Base-by-base conservation (phyloP, 2,329 filamentous ascomycete genomes). In the Xylariales sp. region DNA sequence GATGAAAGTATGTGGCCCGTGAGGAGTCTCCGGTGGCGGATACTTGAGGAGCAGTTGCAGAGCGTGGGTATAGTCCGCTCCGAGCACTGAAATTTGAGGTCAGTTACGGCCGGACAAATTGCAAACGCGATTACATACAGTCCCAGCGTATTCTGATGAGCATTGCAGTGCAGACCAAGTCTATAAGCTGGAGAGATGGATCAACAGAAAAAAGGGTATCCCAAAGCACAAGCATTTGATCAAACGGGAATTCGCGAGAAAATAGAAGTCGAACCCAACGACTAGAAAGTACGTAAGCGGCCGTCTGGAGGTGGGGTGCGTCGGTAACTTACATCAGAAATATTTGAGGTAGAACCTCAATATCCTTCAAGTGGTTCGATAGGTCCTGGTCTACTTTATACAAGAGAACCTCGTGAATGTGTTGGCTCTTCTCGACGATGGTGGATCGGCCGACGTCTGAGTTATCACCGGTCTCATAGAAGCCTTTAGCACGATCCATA, bases 221-320 rank as follows among this genome's bases (percentile, higher is more conserved):
- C 93, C 93, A 98, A 42, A 98, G 75, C 16, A 79, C 70, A 27
- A 98, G 75, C 29, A 90, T 76, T 47, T 95, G 81, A 40, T 90
- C 80, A 46, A 97, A 94, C 0, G 88, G 80, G 53, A 96, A 97
- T 60, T 98, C 93, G 50, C 93, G 79, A 36, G 91, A 90, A 57
- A 97, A 97, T 0, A 98, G 68, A 1, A 98, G 77, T 20, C 93
- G 81, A 44, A 97, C 86, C 93, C 93, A 98, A 43, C 93, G 88
- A 49, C 86, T 90, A 27, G 7, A 27, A 27, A 20, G 24, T 18
- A 39, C 24, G 9, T 27, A 38, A 31, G 7, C 3, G 19, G 14
- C 11, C 28, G 8, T 3, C 14, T 8, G 40, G 54, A 14, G 47
- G 46, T 42, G 31, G 33, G 4, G 19, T 9, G 19, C 15, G 20